Percentiles rank a stretch among this genome's conserved stretches.
phyloP scores from a whole-genome alignment of 305 asterid species.

The Fraxinus dipetala region DNA sequence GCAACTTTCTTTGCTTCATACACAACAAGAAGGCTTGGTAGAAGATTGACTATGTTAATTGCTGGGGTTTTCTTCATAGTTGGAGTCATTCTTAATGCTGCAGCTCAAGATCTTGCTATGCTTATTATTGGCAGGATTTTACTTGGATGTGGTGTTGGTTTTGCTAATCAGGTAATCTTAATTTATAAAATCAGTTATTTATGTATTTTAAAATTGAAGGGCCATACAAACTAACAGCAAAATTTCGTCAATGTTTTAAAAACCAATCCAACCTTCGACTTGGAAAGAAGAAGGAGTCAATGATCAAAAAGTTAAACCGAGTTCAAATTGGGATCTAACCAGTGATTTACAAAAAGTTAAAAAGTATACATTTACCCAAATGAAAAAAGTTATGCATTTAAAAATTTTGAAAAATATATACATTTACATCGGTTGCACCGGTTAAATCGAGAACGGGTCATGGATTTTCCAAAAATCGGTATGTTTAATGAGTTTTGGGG shows the following conservation, averaged over 20 bases:
- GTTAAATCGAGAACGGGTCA: no score
- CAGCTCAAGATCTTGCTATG: conserved; percentile 86
- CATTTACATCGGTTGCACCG: no score
- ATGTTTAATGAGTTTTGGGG: no score
- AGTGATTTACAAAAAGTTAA: no score
- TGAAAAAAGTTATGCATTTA: no score
- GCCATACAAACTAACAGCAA: not conserved
- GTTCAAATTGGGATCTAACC: not conserved
- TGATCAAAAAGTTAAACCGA: not conserved
- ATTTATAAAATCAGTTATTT: not conserved
- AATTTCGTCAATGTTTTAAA: no score
- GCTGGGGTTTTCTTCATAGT: conserved; percentile 70
- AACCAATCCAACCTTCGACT: not conserved
- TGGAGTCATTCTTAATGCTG: conserved; percentile 67
- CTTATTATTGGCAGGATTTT: conserved; percentile 80
- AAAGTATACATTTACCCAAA: no score
- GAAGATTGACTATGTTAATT: conserved; percentile 68
- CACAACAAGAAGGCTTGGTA: conserved; percentile 76
- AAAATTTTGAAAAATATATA: no score
- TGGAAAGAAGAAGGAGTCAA: no score
- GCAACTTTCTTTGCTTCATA: conserved; percentile 90
- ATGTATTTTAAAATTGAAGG: not conserved
- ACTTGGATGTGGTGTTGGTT: conserved; percentile 89
- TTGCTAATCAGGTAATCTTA: conserved; percentile 75
- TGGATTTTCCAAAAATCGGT: no score